phyloP scores from a whole-genome alignment of 768 basidiomycete species.

The Zangia roseola region DNA sequence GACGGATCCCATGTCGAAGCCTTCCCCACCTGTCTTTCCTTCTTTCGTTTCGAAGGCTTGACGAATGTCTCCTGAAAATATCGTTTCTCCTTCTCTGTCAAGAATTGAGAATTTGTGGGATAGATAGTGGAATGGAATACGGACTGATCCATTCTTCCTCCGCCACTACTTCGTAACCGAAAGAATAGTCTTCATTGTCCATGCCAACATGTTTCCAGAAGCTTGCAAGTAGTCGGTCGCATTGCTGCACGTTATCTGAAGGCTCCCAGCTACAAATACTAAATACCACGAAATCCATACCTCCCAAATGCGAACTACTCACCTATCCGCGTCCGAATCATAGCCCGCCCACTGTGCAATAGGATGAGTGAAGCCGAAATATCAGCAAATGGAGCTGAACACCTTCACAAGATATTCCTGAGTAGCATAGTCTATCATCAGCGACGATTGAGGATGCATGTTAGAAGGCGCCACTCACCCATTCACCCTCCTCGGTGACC shows the following conservation, averaged over 20 bases:
- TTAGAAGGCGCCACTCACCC: constrained; percentile 41
- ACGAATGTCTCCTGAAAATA: constrained; percentile 33
- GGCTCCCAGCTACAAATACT: constrained; percentile 63
- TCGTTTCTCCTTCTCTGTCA: constrained; percentile 39
- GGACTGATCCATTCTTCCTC: constrained; percentile 58
- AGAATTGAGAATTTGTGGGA: not conserved
- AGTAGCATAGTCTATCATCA: not conserved
- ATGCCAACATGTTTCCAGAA: constrained; percentile 64
- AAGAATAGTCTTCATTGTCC: constrained; percentile 53
- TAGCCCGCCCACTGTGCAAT: constrained; percentile 66
- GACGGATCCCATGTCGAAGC: not conserved
- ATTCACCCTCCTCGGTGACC: constrained; percentile 46
- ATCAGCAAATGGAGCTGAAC: not conserved
- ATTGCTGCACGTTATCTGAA: constrained; percentile 52
- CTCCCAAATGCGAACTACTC: constrained; percentile 7
- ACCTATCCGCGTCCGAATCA: constrained; percentile 56
- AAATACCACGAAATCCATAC: constrained; percentile 1
- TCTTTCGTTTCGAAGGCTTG: constrained; percentile 18
- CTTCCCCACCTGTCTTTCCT: constrained; percentile 18
- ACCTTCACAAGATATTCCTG: constrained; percentile 76
- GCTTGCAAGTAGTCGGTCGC: constrained; percentile 55
- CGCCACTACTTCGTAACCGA: constrained; percentile 47
- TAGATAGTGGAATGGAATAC: not conserved
- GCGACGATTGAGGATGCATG: not conserved
- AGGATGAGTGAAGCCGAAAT: not conserved